Percentiles rank a stretch among this genome's conserved stretches.
Conservation (phyloP, 495 filamentous ascomycete species). For the Podospora sp. region DNA sequence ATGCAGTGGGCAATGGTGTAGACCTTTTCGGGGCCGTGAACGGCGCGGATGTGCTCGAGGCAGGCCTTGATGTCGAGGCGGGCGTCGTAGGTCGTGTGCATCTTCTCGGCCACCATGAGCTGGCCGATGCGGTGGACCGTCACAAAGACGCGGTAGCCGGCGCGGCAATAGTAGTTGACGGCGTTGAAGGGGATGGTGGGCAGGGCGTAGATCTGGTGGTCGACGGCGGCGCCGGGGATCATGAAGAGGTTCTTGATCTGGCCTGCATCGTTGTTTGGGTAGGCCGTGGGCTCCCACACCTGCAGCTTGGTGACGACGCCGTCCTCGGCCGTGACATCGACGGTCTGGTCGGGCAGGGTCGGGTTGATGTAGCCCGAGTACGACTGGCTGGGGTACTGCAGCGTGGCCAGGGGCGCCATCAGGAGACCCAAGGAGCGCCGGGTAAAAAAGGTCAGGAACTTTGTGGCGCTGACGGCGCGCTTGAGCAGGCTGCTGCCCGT, state of each 20-base stretch:
- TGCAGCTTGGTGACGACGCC: conserved; percentile 56
- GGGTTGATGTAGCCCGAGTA: conserved; percentile 54
- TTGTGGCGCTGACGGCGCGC: conserved; percentile 46
- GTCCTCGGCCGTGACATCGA: conserved; percentile 51
- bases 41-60: conserved; percentile 54
- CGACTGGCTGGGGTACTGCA: conserved; percentile 56
- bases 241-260: conserved; percentile 56
- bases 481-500: conserved; percentile 49
- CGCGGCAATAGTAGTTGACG: conserved; percentile 63
- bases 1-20: conserved; percentile 71
- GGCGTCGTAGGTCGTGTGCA: conserved; percentile 62
- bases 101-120: conserved; percentile 53
- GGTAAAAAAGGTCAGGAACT: conserved; percentile 61
- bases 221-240: conserved; percentile 64
- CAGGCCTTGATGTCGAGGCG: conserved; percentile 65
- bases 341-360: conserved; percentile 43
- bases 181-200: conserved; percentile 68
- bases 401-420: conserved; percentile 55
- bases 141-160: conserved; percentile 62
- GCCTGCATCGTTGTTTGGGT: conserved; percentile 31
- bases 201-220: conserved; percentile 65
- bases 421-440: conserved; percentile 57
- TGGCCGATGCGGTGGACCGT: conserved; percentile 63
- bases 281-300: conserved; percentile 54
- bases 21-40: conserved; percentile 40